Conservation (phyloP, 768 basidiomycete genomes). For the Tricholoma furcatifolium region DNA sequence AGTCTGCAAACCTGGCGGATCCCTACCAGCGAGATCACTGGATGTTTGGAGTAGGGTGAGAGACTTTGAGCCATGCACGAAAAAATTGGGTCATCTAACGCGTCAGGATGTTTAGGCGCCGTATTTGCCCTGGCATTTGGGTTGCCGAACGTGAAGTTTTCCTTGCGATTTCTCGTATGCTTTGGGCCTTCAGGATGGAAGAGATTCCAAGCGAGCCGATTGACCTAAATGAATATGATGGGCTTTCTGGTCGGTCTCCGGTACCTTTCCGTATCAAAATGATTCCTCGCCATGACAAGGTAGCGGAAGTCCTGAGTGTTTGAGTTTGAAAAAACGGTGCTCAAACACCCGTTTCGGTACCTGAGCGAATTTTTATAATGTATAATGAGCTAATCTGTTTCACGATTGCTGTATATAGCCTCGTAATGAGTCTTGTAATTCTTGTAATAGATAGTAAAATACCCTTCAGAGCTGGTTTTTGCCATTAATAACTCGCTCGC, state of each 20-base stretch:
- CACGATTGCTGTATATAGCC: background rate
- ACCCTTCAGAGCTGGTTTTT: background rate
- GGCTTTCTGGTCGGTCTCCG: conserved; percentile 43
- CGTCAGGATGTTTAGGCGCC: conserved; percentile 20
- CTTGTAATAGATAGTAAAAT: background rate
- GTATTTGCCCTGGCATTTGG: conserved; percentile 44
- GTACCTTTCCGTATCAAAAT: conserved; percentile 38
- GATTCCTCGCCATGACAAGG: conserved; percentile 29
- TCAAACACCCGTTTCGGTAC: background rate
- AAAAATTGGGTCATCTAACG: background rate
- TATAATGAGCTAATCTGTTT: background rate
- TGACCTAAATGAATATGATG: conserved; percentile 46
- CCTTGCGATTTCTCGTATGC: conserved; percentile 42
- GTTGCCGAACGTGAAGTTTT: conserved; percentile 46
- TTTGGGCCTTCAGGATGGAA: conserved; percentile 46
- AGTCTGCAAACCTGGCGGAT: conserved; percentile 41
- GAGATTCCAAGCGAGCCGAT: conserved; percentile 41
- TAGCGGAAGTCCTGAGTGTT: conserved; percentile 22
- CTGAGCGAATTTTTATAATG: background rate
- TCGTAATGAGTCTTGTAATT: conserved; percentile 3
- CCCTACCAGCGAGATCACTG: conserved; percentile 48
- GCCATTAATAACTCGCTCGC: background rate
- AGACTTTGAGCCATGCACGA: conserved; percentile 9
- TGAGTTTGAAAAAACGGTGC: background rate
- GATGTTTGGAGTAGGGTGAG: conserved; percentile 49